Evolutionary conservation across 805 yeast species (phyloP), one percentile per base, ranked within the genome.

Genomic region (Metschnikowia kunwiensis): DNA sequence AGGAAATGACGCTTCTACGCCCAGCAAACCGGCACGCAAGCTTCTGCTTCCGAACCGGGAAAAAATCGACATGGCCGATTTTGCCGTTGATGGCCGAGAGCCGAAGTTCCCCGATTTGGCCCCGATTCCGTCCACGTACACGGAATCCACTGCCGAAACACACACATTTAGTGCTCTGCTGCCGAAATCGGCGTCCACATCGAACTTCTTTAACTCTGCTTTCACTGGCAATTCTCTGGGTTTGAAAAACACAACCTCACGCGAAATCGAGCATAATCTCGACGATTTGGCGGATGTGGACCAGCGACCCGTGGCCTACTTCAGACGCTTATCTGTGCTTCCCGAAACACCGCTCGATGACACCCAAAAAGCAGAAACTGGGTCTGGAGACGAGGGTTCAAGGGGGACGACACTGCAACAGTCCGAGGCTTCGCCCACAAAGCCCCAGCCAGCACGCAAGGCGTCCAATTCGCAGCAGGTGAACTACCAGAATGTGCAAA

Each of bases 311-410:
- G 76, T 75, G 15, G 86, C 84, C 16, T 80, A 79, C 51, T 78
- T 80, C 58, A 68, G 80, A 49, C 66, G 87, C 42, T 56, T 82
- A 25, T 79, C 86, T 0, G 77, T 82, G 0, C 55, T 82, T 11
- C 81, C 78, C 8, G 88, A 82, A 41, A 45, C 48, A 10, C 72
- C 72, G 4, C 28, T 38, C 3, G 69, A 61, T 32, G 65, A 58
- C n/a, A 16, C 11, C 14, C 20, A 14, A 12, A 24, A 14, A 21
- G 13, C 13, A 3, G 12, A 11, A 20, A 20, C 24, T 9, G 9
- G 2, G 5, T 5, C 21, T 5, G 24, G 24, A n/a, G 9, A 10
- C 9, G n/a, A 10, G 9, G n/a, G 7, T 5, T n/a, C n/a, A 10
- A 10, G n/a, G 11, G 29, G 19, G 10, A 9, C n/a, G 5, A 10